Evolutionary conservation across 2,329 filamentous ascomycete genomes (phyloP), one percentile per base, ranked within the genome.

Genomic region (Diaporthe sp.): DNA sequence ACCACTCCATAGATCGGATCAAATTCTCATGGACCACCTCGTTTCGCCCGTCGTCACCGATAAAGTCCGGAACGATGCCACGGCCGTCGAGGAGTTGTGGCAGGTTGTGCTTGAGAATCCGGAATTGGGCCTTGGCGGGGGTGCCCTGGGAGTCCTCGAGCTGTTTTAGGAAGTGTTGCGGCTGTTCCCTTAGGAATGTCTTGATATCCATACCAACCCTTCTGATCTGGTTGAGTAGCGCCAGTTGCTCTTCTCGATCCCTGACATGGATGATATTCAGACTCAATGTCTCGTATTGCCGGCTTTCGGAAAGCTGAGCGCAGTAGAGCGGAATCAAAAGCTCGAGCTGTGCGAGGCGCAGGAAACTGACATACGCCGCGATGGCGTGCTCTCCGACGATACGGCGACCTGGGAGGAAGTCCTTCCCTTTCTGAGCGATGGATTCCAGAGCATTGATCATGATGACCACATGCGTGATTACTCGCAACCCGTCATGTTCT

Each of bases 261-360:
- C 89, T 89, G 73, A 98, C 89, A 61, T 94, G 91, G 68, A 95
- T 93, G 73, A 98, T 86, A 74, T 97, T 94, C 71, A 91, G 90
- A 74, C 93, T 94, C 67, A 99, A 88, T 22, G 93, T 92, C 73
- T 92, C 89, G 79, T 95, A 92, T 77, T 90, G 89, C 77, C 93
- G 89, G 17, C 91, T 86, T 9, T 88, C 85, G 13, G 91, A 88
- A 17, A 99, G 87, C 79, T 95, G 93, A 12, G 95, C 95, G 77
- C 94, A 96, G 83, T 99, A 99, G 0, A 98, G 87, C 0, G 97
- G 96, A 73, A 98, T 94, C 57, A 97, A 86, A 77, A 96, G 93
- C 75, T 94, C 91, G 73, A 97, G 91, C 46, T 92, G 91, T 22
- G 91, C 90, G 62, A 93, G 88, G 58, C 94, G 92, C 51, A 99